phyloP scores from a whole-genome alignment of 78 protist genomes.

The Thecamonas trahens region DNA sequence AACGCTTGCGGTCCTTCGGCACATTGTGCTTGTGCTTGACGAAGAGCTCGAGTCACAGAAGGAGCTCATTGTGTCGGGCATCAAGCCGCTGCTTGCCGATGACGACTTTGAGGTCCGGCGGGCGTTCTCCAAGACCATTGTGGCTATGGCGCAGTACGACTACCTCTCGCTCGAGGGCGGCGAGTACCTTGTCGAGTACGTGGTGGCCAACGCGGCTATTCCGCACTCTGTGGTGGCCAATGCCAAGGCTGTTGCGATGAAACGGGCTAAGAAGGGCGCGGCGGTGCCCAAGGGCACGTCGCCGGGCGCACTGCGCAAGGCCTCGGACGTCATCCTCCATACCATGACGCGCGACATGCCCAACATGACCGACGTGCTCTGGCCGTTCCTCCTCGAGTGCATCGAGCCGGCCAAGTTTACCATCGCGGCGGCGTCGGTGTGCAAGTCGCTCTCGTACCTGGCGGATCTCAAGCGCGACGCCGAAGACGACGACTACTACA shows the following conservation, averaged over 20 bases:
- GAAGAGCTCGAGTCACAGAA: constrained; percentile 31
- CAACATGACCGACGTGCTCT: constrained; percentile 43
- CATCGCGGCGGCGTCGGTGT: constrained; percentile 24
- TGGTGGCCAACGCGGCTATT: constrained; percentile 24
- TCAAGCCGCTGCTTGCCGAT: constrained; percentile 50
- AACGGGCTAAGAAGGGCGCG: not conserved
- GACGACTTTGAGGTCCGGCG: constrained; percentile 27
- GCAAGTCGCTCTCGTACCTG: constrained; percentile 22
- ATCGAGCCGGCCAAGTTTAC: constrained; percentile 22
- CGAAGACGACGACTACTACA: constrained; percentile 38
- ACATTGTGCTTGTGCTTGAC: constrained; percentile 20
- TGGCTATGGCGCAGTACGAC: constrained; percentile 51
- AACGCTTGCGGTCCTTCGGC: constrained; percentile 31
- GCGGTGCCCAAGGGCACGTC: constrained; percentile 8
- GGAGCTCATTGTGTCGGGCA: constrained; percentile 42
- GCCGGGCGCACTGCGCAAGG: constrained; percentile 27
- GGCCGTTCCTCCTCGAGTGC: constrained; percentile 56
- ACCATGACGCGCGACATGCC: constrained; percentile 48
- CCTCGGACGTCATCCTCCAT: constrained; percentile 48
- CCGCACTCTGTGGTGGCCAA: not conserved
- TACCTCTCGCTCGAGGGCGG: constrained; percentile 53
- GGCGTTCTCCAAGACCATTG: constrained; percentile 34
- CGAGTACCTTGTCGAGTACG: constrained; percentile 4
- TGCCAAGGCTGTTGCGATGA: not conserved
- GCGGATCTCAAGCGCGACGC: constrained; percentile 20